Evolutionary conservation across 768 basidiomycete species (phyloP).

Genomic region (Lactarius deliciosus): DNA sequence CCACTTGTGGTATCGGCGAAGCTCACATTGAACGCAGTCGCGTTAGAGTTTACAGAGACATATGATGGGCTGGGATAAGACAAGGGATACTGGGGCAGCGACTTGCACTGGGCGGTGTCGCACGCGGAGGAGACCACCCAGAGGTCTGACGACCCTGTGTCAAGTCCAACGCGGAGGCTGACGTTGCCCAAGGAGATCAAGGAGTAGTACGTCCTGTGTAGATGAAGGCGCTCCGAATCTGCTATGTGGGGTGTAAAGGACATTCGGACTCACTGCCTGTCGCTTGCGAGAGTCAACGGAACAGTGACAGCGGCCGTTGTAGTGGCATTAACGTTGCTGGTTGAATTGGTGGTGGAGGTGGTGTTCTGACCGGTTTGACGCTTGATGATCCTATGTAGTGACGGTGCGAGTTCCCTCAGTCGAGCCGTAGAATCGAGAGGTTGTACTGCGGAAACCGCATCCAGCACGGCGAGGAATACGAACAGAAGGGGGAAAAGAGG

Average conservation of each 20-base stretch:
- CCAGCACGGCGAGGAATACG: conserved; percentile 20
- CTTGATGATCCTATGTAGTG: conserved; percentile 17
- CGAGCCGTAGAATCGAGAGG: background rate
- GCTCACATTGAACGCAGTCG: conserved; percentile 54
- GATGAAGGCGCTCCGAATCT: background rate
- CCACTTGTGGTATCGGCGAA: conserved; percentile 72
- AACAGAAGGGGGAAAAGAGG: background rate
- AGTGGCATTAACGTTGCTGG: conserved; percentile 3
- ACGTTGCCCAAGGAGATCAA: conserved; percentile 60
- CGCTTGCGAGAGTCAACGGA: conserved; percentile 24
- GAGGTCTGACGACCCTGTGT: conserved; percentile 72
- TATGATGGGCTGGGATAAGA: conserved; percentile 66
- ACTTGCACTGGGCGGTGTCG: conserved; percentile 50
- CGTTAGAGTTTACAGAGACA: conserved; percentile 56
- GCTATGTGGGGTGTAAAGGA: background rate
- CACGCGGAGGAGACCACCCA: conserved; percentile 73
- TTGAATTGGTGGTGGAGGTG: conserved; percentile 7
- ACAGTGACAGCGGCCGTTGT: conserved; percentile 5
- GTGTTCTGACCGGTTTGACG: conserved; percentile 20
- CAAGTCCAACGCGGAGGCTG: conserved; percentile 66
- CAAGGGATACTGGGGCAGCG: conserved; percentile 70
- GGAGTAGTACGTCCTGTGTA: conserved; percentile 62
- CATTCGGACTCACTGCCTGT: conserved; percentile 24
- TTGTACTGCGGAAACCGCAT: conserved; percentile 15
- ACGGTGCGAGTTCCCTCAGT: background rate